Evolutionary conservation across 2,329 filamentous ascomycete species (phyloP).

Genomic region (Chaetoscypha palmicola): DNA sequence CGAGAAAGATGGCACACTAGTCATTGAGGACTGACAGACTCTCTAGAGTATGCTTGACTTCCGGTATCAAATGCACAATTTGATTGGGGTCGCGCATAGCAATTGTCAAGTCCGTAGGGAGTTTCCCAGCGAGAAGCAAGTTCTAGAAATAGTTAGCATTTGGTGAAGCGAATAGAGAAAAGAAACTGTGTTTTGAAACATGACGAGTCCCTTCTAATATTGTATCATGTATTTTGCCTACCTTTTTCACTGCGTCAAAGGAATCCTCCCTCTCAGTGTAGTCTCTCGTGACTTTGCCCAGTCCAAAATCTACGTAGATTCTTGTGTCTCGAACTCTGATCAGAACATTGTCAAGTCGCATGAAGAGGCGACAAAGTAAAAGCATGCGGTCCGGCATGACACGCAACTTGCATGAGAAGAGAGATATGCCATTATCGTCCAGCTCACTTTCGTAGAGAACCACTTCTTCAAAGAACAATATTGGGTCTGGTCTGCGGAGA

Average conservation of each 20-base stretch:
- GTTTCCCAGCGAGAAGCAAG: constrained; percentile 41
- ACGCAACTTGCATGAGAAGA: constrained; percentile 83
- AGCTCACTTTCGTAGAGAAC: constrained; percentile 96
- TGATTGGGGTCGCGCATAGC: constrained; percentile 74
- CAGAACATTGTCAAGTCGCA: constrained; percentile 86
- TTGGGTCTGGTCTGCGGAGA: constrained; percentile 82
- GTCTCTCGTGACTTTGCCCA: constrained; percentile 74
- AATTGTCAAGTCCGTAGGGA: constrained; percentile 67
- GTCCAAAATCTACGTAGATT: constrained; percentile 83
- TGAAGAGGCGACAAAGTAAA: constrained; percentile 78
- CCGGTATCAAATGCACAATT: constrained; percentile 60
- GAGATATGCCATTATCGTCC: constrained; percentile 91
- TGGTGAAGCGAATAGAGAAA: too few relatives aligned
- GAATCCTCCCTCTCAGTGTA: constrained; percentile 81
- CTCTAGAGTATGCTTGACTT: constrained; percentile 64
- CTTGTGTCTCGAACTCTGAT: constrained; percentile 83
- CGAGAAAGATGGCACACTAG: not conserved
- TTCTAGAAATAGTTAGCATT: constrained; percentile 34
- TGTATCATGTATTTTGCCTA: too few relatives aligned
- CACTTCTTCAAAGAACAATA: constrained; percentile 94
- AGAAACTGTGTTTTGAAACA: too few relatives aligned
- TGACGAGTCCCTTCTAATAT: too few relatives aligned
- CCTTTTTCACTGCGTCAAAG: constrained; percentile 69
- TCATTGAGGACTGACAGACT: constrained; percentile 22
- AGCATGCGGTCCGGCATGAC: constrained; percentile 89